These are phyloP conservation scores for Metschnikowia lochheadii DNA, from an alignment of 805 yeast genomes.

Conservation along the genomic window DNA sequence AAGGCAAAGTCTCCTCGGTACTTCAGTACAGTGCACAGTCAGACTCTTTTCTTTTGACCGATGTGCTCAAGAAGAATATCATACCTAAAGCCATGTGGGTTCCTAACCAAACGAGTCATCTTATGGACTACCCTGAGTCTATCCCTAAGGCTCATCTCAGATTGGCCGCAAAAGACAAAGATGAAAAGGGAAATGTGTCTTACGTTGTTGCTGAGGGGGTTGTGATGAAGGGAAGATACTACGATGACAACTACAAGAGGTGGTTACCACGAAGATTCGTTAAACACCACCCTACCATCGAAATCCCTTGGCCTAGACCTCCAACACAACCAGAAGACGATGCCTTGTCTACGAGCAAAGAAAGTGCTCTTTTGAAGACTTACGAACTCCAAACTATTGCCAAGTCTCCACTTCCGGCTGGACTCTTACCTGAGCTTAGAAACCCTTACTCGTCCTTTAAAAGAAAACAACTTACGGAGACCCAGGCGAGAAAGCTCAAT, in stretches of 20 bases:
- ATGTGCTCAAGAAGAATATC: conserved; percentile 61
- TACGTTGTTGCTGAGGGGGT: conserved; percentile 79
- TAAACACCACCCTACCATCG: conserved; percentile 59
- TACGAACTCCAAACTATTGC: conserved; percentile 66
- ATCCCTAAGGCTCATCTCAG: conserved; percentile 59
- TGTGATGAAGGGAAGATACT: conserved; percentile 63
- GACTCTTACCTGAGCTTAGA: conserved; percentile 64
- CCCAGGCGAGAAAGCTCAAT: conserved; percentile 56
- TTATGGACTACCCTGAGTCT: conserved; percentile 63
- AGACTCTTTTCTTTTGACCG: conserved; percentile 63
- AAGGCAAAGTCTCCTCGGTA: conserved; percentile 72
- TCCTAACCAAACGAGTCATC: conserved; percentile 66
- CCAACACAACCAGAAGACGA: conserved; percentile 50
- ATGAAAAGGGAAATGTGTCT: conserved; percentile 57
- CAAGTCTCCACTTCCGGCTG: conserved; percentile 64
- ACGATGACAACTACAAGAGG: conserved; percentile 66
- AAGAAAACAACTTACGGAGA: conserved; percentile 47
- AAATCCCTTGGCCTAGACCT: conserved; percentile 90
- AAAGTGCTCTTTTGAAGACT: conserved; percentile 64
- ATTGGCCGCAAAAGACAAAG: conserved; percentile 72
- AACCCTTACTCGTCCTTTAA: conserved; percentile 72
- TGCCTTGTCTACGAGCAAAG: conserved; percentile 52
- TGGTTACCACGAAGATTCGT: conserved; percentile 78
- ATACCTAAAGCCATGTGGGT: conserved; percentile 74
- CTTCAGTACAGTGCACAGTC: conserved; percentile 54